These are phyloP conservation scores for Golubevia sp. DNA, from an alignment of 1,284 basidiomycete species.

Conservation along the genomic window DNA sequence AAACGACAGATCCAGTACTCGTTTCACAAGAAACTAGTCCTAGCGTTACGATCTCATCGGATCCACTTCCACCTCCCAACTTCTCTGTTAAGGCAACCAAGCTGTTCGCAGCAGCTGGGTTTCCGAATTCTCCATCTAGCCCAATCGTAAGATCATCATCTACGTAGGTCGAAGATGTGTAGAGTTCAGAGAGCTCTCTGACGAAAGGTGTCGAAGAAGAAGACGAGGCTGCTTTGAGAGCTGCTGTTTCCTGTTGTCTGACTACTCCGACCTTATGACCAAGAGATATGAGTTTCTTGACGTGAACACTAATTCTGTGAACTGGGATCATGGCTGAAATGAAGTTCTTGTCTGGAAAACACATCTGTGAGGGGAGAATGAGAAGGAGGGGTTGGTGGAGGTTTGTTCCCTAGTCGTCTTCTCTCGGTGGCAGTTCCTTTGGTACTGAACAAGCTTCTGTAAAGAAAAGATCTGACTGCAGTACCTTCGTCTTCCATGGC, in stretches of 20 bases:
- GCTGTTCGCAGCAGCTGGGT: conserved; percentile 15
- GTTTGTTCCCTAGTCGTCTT: too few relatives aligned
- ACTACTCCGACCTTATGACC: conserved; percentile 80
- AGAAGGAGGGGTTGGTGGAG: too few relatives aligned
- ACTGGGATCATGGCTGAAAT: conserved; percentile 80
- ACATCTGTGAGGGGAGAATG: conserved; percentile 63
- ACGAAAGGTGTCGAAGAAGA: conserved; percentile 45
- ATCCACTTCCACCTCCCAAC: conserved; percentile 65
- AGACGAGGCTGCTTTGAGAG: conserved; percentile 77
- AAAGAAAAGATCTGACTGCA: too few relatives aligned
- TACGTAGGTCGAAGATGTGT: conserved; percentile 54
- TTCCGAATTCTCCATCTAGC: conserved; percentile 13
- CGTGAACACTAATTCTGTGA: conserved; percentile 79
- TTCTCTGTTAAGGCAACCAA: conserved; percentile 70
- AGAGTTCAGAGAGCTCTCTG: conserved; percentile 45
- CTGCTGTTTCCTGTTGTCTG: conserved; percentile 90
- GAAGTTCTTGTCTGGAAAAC: conserved; percentile 79
- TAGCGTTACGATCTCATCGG: conserved; percentile 70
- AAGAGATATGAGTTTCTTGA: conserved; percentile 56
- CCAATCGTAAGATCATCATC: conserved; percentile 65
- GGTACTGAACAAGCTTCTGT: too few relatives aligned
- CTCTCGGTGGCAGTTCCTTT: too few relatives aligned
- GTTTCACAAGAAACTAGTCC: conserved; percentile 81
- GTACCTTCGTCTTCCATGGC: too few relatives aligned
- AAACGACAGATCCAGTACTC: conserved; percentile 85